phyloP scores from a whole-genome alignment of 306 rosid species.

The Erythrophleum fordii region DNA sequence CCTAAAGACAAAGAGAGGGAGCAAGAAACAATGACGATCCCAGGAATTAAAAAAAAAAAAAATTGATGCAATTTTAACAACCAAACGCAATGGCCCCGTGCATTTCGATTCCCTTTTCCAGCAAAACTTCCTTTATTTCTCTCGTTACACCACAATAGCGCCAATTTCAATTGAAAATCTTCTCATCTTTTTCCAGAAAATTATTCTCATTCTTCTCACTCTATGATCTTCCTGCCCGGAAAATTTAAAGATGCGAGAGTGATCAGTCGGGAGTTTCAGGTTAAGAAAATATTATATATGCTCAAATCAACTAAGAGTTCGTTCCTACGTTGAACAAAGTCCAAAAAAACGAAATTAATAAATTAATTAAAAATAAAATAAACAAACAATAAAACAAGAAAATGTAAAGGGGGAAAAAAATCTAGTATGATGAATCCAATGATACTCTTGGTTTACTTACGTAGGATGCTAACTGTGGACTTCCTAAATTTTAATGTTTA shows the following conservation, averaged over 20 bases:
- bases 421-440: neutral
- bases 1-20: conserved; percentile 2
- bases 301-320: neutral
- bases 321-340: neutral
- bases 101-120: conserved; percentile 34
- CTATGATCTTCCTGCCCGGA: conserved; percentile 7
- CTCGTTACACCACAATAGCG: neutral
- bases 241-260: neutral
- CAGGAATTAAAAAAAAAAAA: neutral
- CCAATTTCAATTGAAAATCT: conserved; percentile 33
- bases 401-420: neutral
- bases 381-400: neutral
- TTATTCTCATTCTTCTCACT: neutral
- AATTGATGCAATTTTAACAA: conserved; percentile 45
- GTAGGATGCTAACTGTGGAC: neutral
- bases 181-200: conserved; percentile 22
- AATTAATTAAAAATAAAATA: neutral
- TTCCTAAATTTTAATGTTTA: neutral
- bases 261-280: conserved; percentile 17
- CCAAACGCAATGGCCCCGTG: conserved; percentile 33
- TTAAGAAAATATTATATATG: neutral
- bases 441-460: neutral
- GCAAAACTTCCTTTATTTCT: neutral
- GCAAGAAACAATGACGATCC: conserved; percentile 26
- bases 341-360: neutral